phyloP scores from a whole-genome alignment of 179 eudicot species.

The Amaranthus tricolor region DNA sequence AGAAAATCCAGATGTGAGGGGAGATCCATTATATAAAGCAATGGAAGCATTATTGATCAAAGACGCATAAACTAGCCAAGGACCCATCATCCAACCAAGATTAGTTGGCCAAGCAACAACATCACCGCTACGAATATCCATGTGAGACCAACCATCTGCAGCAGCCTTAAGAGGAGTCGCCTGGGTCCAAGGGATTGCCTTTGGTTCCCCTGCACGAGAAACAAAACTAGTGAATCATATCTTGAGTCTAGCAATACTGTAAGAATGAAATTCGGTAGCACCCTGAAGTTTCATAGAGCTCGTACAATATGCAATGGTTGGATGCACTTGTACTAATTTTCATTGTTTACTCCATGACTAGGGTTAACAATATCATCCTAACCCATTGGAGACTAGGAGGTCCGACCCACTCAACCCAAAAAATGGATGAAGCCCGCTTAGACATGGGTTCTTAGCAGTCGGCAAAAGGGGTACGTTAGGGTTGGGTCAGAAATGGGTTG shows the following conservation, averaged over 20 bases:
- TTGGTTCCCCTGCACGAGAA: conserved; percentile 73
- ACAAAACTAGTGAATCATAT: conserved; percentile 18
- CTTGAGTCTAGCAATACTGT: background rate
- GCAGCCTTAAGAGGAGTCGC: conserved; percentile 89
- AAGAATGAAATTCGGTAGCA: background rate
- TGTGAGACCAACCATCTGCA: conserved; percentile 95
- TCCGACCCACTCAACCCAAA: too few relatives aligned
- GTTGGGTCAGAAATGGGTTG: too few relatives aligned
- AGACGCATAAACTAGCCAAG: conserved; percentile 92
- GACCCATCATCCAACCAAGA: conserved; percentile 99
- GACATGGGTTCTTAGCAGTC: too few relatives aligned
- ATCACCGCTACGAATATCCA: conserved; percentile 79
- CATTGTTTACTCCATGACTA: background rate
- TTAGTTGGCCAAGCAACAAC: conserved; percentile 96
- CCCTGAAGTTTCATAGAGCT: background rate
- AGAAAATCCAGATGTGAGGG: conserved; percentile 81
- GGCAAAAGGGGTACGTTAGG: too few relatives aligned
- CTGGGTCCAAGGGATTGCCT: conserved; percentile 96
- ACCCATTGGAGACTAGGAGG: too few relatives aligned
- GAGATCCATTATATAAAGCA: conserved; percentile 92
- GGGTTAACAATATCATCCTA: background rate
- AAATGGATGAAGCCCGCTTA: too few relatives aligned
- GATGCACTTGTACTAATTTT: background rate
- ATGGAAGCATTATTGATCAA: conserved; percentile 79
- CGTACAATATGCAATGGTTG: background rate